A percentile compares a stretch with the other conserved stretches of the same genome.
Conservation (phyloP, 2,329 filamentous ascomycete genomes). For the Dactylellina sp. region DNA sequence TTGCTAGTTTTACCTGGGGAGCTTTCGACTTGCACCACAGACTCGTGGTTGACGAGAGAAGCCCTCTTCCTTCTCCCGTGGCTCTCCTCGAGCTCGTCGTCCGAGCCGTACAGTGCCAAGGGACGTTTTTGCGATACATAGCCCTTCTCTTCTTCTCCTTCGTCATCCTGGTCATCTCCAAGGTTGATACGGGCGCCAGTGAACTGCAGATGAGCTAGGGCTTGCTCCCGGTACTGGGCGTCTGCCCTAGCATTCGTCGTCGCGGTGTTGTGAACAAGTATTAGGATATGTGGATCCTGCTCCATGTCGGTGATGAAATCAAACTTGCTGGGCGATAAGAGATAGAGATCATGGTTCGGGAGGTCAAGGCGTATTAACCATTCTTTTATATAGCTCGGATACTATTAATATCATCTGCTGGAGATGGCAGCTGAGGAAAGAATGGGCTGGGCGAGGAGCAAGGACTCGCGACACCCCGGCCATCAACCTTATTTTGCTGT, state of each 20-base stretch:
- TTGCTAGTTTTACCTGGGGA: conserved; percentile 18
- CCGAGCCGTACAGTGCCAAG: conserved; percentile 6
- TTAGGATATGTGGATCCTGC: conserved; percentile 33
- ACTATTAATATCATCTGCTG: not conserved
- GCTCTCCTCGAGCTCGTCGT: conserved; percentile 23
- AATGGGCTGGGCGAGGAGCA: conserved; percentile 3
- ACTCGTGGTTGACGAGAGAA: conserved; percentile 3
- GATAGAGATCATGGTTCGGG: conserved; percentile 21
- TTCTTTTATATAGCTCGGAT: conserved; percentile 3
- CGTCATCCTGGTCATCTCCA: not conserved
- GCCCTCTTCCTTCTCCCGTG: conserved; percentile 19
- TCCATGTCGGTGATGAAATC: conserved; percentile 43
- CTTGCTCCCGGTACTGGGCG: conserved; percentile 35
- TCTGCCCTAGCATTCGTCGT: conserved; percentile 40
- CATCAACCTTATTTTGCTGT: conserved; percentile 19
- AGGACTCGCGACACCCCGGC: not conserved
- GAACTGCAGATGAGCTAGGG: conserved; percentile 23
- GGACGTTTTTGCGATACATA: conserved; percentile 20
- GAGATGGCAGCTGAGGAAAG: not conserved
- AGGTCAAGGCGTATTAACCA: not conserved
- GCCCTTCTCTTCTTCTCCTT: not conserved
- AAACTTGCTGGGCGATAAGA: conserved; percentile 1
- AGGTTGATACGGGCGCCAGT: conserved; percentile 16
- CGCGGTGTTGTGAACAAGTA: conserved; percentile 39
- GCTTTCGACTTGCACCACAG: conserved; percentile 16